Evolutionary conservation across 805 yeast species (phyloP).

Genomic region (Scheffersomyces amazonensis): DNA sequence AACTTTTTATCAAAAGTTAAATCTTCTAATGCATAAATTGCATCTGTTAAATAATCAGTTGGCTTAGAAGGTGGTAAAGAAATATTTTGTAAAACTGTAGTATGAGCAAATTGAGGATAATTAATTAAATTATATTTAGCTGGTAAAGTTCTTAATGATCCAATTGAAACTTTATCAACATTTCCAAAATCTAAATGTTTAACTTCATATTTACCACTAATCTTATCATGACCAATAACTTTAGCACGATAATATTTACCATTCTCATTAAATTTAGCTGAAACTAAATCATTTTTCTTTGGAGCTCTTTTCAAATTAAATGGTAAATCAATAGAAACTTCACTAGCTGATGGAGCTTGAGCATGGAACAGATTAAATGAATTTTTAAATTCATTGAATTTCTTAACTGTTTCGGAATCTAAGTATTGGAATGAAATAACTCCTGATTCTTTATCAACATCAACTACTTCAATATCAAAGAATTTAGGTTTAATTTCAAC

Average conservation of each 20-base stretch:
- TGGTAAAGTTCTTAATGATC: conserved; percentile 53
- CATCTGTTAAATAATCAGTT: conserved; percentile 53
- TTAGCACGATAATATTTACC: conserved; percentile 59
- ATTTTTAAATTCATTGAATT: conserved; percentile 43
- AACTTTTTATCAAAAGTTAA: conserved; percentile 49
- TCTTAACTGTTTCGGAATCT: conserved; percentile 33
- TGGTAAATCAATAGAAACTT: conserved; percentile 35
- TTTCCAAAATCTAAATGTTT: conserved; percentile 64
- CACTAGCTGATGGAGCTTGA: conserved; percentile 34
- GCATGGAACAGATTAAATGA: conserved; percentile 44
- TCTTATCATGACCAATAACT: conserved; percentile 45
- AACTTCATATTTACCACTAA: conserved; percentile 44
- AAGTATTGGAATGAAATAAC: conserved; percentile 44
- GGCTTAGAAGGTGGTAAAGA: conserved; percentile 57
- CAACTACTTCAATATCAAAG: conserved; percentile 54
- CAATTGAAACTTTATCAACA: conserved; percentile 40
- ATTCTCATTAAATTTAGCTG: conserved; percentile 50
- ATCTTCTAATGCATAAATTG: conserved; percentile 53
- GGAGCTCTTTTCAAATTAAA: conserved; percentile 38
- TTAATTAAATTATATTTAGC: conserved; percentile 38
- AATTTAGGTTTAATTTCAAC: conserved; percentile 39
- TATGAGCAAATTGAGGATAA: conserved; percentile 53
- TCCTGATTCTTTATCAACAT: conserved; percentile 39
- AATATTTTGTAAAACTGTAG: conserved; percentile 51
- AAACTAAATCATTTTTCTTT: conserved; percentile 57